Evolutionary conservation across 805 yeast genomes (phyloP).

Genomic region (Sungouiozyma intestinalis): DNA sequence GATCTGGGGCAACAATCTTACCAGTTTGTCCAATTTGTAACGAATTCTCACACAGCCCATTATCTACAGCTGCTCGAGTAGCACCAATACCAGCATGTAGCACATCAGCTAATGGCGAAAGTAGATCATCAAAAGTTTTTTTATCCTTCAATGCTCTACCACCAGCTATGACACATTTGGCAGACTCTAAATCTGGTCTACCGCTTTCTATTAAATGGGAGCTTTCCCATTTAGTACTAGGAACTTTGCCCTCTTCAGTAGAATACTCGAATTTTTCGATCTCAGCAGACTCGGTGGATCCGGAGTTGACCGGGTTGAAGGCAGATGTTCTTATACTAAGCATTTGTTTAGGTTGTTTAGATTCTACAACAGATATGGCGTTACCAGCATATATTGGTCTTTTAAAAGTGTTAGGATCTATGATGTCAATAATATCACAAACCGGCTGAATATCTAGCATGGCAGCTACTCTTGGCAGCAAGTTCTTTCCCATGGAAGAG

Average conservation of each 20-base stretch:
- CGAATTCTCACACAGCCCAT: slow-evolving; percentile 92
- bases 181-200: slow-evolving; percentile 86
- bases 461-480: slow-evolving; percentile 83
- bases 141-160: slow-evolving; percentile 90
- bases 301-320: slow-evolving; percentile 41
- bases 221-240: slow-evolving; percentile 42
- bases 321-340: slow-evolving; percentile 81
- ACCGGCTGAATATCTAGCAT: slow-evolving; percentile 78
- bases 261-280: slow-evolving; percentile 25
- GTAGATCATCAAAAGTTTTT: slow-evolving; percentile 67
- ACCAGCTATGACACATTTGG: slow-evolving; percentile 75
- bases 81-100: slow-evolving; percentile 94
- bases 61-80: slow-evolving; percentile 94
- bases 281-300: slow-evolving; percentile 37
- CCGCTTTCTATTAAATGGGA: slow-evolving; percentile 64
- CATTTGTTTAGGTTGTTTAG: slow-evolving; percentile 54
- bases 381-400: slow-evolving; percentile 97
- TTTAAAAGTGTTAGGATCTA: slow-evolving; percentile 54
- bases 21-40: slow-evolving; percentile 98
- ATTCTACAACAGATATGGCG: slow-evolving; percentile 71
- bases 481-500: slow-evolving; percentile 78
- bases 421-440: slow-evolving; percentile 66
- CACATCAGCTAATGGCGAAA: slow-evolving; percentile 76
- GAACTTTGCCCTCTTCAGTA: background rate
- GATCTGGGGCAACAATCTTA: slow-evolving; percentile 92